Conservation (phyloP, 768 basidiomycete genomes). For the Pleurotus ostreatus region DNA sequence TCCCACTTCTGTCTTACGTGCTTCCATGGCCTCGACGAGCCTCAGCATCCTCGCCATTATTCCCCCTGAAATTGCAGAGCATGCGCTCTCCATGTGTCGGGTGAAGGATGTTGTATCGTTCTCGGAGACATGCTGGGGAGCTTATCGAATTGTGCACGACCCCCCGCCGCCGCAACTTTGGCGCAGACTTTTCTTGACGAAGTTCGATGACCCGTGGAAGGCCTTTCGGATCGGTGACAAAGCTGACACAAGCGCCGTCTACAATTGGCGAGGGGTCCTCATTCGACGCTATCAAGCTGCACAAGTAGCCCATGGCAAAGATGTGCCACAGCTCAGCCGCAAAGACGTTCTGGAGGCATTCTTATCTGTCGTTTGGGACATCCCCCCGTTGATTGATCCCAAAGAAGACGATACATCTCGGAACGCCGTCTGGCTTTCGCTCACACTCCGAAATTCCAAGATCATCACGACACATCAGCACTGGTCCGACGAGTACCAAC, state of each 20-base stretch:
- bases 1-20: slow-evolving; percentile 6
- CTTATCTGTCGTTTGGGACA: slow-evolving; percentile 33
- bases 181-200: slow-evolving; percentile 58
- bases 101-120: slow-evolving; percentile 59
- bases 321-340: slow-evolving; percentile 20
- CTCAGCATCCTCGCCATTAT: slow-evolving; percentile 26
- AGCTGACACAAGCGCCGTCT: neutral
- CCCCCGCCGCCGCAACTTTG: slow-evolving; percentile 58
- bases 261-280: slow-evolving; percentile 33
- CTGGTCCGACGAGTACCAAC: slow-evolving; percentile 10
- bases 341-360: slow-evolving; percentile 34
- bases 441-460: slow-evolving; percentile 33
- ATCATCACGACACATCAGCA: slow-evolving; percentile 15
- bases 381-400: slow-evolving; percentile 21
- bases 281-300: slow-evolving; percentile 40
- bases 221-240: slow-evolving; percentile 11
- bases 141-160: slow-evolving; percentile 45
- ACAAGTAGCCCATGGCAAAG: slow-evolving; percentile 15
- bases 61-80: slow-evolving; percentile 59
- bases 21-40: slow-evolving; percentile 9
- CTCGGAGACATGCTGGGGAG: slow-evolving; percentile 47
- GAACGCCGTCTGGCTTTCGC: slow-evolving; percentile 44
- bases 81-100: slow-evolving; percentile 50
- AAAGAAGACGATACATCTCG: slow-evolving; percentile 26
- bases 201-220: slow-evolving; percentile 65